phyloP scores from a whole-genome alignment of 192 early-diverging fungal genomes.

The Coemansia sp. region DNA sequence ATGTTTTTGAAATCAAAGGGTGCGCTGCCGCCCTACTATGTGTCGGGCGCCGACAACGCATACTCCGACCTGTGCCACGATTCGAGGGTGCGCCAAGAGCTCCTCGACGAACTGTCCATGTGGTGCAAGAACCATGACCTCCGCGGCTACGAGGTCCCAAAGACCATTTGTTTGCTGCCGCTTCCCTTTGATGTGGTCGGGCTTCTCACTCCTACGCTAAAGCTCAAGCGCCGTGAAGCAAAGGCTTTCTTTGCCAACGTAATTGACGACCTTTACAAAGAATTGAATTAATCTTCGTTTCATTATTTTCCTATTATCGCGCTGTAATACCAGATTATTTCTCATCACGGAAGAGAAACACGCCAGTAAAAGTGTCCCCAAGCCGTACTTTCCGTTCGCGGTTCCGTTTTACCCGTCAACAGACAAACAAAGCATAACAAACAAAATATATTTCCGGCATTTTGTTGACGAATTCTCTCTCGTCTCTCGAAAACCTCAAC shows the following conservation, averaged over 20 bases:
- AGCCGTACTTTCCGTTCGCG: too few species aligned
- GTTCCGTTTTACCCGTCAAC: too few species aligned
- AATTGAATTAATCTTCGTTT: conserved; percentile 12
- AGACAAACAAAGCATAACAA: too few species aligned
- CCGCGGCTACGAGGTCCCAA: conserved; percentile 70
- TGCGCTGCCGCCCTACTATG: not conserved
- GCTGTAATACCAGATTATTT: too few species aligned
- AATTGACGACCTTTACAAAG: conserved; percentile 59
- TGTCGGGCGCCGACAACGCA: conserved; percentile 23
- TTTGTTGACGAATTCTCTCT: too few species aligned
- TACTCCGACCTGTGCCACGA: conserved; percentile 61
- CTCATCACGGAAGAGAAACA: too few species aligned
- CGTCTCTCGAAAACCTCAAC: too few species aligned
- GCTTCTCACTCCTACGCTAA: conserved; percentile 76
- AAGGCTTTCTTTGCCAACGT: conserved; percentile 42
- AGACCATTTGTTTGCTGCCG: conserved; percentile 61
- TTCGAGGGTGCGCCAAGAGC: conserved; percentile 48
- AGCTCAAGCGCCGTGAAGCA: conserved; percentile 56
- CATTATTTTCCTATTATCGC: too few species aligned
- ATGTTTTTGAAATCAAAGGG: conserved; percentile 40
- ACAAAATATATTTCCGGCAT: too few species aligned
- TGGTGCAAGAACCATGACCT: conserved; percentile 61
- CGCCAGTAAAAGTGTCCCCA: too few species aligned
- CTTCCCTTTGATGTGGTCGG: conserved; percentile 73
- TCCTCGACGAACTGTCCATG: conserved; percentile 56